Evolutionary conservation across 73 alveolate genomes (phyloP).

Genomic region (Paramecium primaurelia): DNA sequence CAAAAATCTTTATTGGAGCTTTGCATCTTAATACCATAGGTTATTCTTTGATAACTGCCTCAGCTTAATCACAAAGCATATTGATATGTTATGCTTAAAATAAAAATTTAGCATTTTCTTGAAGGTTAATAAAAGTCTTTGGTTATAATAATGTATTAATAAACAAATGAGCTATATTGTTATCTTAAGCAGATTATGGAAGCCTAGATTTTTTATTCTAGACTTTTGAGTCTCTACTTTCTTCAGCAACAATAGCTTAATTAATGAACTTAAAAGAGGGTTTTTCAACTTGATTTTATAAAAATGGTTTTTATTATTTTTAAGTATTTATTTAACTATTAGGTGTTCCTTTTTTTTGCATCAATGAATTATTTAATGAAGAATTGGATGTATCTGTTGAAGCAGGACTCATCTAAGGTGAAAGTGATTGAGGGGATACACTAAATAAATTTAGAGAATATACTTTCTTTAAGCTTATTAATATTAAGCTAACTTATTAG

Average conservation of each 20-base stretch:
- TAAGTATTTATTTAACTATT: neutral
- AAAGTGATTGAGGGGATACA: slow-evolving; percentile 34
- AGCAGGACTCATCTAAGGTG: neutral
- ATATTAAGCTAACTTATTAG: slow-evolving; percentile 64
- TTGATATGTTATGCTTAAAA: slow-evolving; percentile 63
- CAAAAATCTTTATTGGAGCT: slow-evolving; percentile 93
- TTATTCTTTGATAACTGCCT: slow-evolving; percentile 59
- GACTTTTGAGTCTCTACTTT: neutral
- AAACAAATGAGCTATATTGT: slow-evolving; percentile 37
- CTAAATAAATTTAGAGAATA: slow-evolving; percentile 25
- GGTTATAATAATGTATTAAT: slow-evolving; percentile 63
- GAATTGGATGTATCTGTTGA: slow-evolving; percentile 49
- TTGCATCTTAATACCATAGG: slow-evolving; percentile 65
- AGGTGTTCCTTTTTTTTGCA: slow-evolving; percentile 45
- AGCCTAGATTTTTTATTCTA: neutral
- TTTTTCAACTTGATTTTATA: neutral
- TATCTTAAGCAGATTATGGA: neutral
- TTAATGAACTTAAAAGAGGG: neutral
- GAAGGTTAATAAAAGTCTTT: slow-evolving; percentile 64
- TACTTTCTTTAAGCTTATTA: slow-evolving; percentile 52
- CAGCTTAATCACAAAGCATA: slow-evolving; percentile 65
- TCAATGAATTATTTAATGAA: slow-evolving; percentile 61
- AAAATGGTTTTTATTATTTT: slow-evolving; percentile 63
- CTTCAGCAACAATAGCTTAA: slow-evolving; percentile 46
- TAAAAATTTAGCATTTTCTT: slow-evolving; percentile 61